A percentile compares a stretch with the other conserved stretches of the same genome.
These are phyloP conservation scores for Neurospora crassa DNA, from an alignment of 2,329 filamentous ascomycete genomes.

Conservation along the genomic window DNA sequence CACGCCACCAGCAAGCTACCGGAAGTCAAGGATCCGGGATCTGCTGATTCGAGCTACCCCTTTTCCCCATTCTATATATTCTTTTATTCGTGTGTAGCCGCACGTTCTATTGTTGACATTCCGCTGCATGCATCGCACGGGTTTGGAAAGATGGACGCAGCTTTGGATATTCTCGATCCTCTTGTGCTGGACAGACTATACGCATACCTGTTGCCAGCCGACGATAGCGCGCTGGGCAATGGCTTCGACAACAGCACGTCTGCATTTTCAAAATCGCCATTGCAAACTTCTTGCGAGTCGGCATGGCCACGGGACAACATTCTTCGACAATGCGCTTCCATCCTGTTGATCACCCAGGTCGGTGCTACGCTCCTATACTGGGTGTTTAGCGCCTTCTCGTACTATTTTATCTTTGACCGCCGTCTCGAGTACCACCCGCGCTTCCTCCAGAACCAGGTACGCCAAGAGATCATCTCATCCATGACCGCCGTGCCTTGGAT, in stretches of 20 bases:
- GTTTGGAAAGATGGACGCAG: conserved; percentile 25
- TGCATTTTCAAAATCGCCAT: conserved; percentile 1
- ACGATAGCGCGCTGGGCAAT: conserved; percentile 2
- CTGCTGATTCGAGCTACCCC: neutral
- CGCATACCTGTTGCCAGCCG: conserved; percentile 27
- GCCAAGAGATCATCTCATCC: conserved; percentile 33
- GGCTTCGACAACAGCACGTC: conserved; percentile 5
- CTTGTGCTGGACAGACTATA: conserved; percentile 31
- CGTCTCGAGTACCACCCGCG: conserved; percentile 36
- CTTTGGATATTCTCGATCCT: conserved; percentile 32
- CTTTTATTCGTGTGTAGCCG: neutral
- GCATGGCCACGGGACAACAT: conserved; percentile 32
- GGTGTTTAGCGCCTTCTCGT: conserved; percentile 59
- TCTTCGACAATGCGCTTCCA: conserved; percentile 28
- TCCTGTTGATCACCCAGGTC: conserved; percentile 29
- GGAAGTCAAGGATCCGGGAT: neutral
- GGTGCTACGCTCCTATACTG: conserved; percentile 42
- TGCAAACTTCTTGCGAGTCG: conserved; percentile 15
- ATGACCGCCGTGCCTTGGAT: conserved; percentile 34
- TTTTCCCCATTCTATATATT: neutral
- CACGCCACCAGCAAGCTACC: neutral
- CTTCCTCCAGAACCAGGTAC: conserved; percentile 38
- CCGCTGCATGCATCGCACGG: neutral
- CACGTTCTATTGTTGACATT: neutral
- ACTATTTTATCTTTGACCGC: conserved; percentile 53